A percentile compares a stretch with the other conserved stretches of the same genome.
Conservation (phyloP, 1,284 basidiomycete species). For the Xerocomus cyaneibrunnescens region DNA sequence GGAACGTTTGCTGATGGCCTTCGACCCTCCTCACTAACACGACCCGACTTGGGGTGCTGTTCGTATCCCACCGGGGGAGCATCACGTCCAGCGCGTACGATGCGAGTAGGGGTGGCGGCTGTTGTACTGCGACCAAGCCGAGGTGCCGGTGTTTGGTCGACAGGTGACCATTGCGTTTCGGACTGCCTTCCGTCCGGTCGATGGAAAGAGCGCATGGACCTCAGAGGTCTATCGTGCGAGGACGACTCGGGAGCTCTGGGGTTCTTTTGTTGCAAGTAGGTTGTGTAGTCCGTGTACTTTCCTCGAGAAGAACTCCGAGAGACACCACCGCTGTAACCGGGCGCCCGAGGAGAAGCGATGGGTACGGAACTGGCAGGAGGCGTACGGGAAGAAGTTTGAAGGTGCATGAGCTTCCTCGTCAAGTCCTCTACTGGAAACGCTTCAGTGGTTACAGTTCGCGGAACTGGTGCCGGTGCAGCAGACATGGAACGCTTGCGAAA, state of each 20-base stretch:
- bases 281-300: conserved; percentile 23
- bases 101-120: conserved; percentile 12
- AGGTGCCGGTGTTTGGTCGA: conserved; percentile 33
- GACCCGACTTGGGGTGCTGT: conserved; percentile 19
- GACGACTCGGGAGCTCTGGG: conserved; percentile 26
- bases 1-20: conserved; percentile 20
- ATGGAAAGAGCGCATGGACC: conserved; percentile 60
- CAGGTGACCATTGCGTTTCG: conserved; percentile 33
- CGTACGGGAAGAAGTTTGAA: conserved; percentile 40
- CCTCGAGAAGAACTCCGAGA: conserved; percentile 25
- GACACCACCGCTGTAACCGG: conserved; percentile 14
- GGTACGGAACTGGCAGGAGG: conserved; percentile 14
- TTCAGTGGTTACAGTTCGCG: conserved; percentile 24
- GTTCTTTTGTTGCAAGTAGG: conserved; percentile 21
- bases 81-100: conserved; percentile 19
- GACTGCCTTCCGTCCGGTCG: conserved; percentile 36
- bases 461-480: conserved; percentile 22
- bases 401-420: conserved; percentile 52
- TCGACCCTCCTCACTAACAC: conserved; percentile 31
- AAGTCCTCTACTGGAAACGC: conserved; percentile 59
- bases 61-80: conserved; percentile 17
- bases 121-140: conserved; percentile 37
- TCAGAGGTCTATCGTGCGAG: conserved; percentile 39
- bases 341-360: conserved; percentile 9
- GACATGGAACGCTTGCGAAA: conserved; percentile 34